A percentile compares a stretch with the other conserved stretches of the same genome.
Evolutionary conservation across 139 green algal species (phyloP).

Genomic region (Eudorina sp.): DNA sequence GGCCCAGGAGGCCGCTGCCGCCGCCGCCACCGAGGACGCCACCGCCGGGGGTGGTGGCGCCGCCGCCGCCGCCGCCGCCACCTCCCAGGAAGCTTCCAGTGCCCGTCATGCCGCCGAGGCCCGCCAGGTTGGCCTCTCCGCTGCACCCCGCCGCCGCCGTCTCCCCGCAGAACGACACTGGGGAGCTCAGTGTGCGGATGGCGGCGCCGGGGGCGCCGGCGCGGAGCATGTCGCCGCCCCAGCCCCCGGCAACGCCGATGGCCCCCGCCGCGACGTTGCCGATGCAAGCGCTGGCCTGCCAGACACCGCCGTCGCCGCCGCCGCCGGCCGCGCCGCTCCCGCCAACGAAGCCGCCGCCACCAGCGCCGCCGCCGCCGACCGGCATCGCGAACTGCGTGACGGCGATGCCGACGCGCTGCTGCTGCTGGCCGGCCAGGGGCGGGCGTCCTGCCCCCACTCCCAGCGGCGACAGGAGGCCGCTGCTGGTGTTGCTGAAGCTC

Average conservation of each 20-base stretch:
- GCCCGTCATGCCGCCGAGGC: no score
- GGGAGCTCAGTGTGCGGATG: constrained; percentile 15
- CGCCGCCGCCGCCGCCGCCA: background rate
- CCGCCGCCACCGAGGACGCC: background rate
- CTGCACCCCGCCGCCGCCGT: background rate
- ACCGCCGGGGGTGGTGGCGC: background rate
- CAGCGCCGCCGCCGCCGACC: no score
- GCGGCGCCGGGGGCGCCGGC: background rate
- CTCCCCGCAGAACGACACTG: background rate
- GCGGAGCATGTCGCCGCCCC: background rate
- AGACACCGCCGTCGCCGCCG: background rate
- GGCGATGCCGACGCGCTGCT: no score
- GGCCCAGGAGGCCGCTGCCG: background rate
- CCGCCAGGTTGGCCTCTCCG: no score
- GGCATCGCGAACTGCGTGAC: background rate
- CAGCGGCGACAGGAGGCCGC: constrained; percentile 26
- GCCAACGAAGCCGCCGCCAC: no score
- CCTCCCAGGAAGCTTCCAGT: no score
- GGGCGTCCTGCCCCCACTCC: background rate
- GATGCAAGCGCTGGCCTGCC: background rate
- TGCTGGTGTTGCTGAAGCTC: constrained; percentile 28
- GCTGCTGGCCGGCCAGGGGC: background rate
- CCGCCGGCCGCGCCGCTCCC: no score
- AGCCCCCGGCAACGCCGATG: background rate
- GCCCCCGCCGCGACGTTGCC: background rate